Conservation (phyloP, 495 filamentous ascomycete species). For the Penicillium herquei region DNA sequence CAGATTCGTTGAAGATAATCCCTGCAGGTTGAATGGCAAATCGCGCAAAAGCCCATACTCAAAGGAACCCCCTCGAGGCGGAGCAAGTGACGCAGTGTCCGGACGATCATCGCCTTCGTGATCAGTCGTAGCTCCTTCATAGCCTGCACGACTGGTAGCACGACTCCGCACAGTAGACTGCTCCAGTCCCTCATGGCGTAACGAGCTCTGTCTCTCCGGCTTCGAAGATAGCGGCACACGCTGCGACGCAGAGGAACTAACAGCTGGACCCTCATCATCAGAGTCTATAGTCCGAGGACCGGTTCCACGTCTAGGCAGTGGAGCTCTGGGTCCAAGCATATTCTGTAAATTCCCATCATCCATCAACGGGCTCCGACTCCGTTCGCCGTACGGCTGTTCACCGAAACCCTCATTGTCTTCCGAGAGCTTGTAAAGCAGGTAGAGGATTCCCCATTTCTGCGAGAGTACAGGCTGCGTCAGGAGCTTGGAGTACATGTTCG, state of each 20-base stretch:
- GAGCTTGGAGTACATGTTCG: constrained; percentile 82
- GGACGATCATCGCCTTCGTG: constrained; percentile 14
- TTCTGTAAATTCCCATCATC: constrained; percentile 38
- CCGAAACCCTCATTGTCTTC: constrained; percentile 43
- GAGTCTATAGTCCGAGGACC: constrained; percentile 23
- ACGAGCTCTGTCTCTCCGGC: constrained; percentile 28
- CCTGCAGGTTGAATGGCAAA: constrained; percentile 92
- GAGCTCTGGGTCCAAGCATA: constrained; percentile 30
- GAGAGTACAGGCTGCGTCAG: constrained; percentile 85
- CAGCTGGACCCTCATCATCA: constrained; percentile 44
- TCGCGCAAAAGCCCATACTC: constrained; percentile 83
- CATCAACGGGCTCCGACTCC: constrained; percentile 40
- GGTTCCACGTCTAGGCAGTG: constrained; percentile 21
- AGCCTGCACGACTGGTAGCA: constrained; percentile 14
- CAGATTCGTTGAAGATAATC: constrained; percentile 81
- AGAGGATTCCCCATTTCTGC: constrained; percentile 95
- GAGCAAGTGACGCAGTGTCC: constrained; percentile 7
- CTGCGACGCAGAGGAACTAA: constrained; percentile 47
- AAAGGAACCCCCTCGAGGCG: constrained; percentile 47
- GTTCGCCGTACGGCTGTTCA: constrained; percentile 25
- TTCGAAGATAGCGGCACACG: constrained; percentile 13
- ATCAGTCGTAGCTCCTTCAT: constrained; percentile 17
- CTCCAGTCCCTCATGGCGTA: constrained; percentile 24
- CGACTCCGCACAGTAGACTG: constrained; percentile 9
- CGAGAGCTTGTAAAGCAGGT: constrained; percentile 80